These are phyloP conservation scores for Flaveria ramosissima DNA, from an alignment of 129 eudicot species.

Conservation along the genomic window DNA sequence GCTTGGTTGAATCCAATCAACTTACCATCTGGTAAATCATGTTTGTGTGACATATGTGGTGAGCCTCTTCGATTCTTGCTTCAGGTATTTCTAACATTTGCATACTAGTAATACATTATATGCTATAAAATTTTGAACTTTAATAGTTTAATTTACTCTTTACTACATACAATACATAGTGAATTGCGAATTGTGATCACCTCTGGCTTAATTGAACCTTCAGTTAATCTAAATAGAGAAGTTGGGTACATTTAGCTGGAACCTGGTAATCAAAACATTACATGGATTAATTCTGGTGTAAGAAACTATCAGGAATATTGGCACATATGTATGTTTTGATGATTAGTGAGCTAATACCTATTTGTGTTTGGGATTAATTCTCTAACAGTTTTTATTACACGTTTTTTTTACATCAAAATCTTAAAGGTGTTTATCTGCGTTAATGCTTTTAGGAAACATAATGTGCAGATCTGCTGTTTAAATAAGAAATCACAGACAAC, in stretches of 20 bases:
- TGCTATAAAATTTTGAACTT: not conserved
- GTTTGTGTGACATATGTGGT: slow-evolving; percentile 71
- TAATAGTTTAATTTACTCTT: not conserved
- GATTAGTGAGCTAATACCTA: not conserved
- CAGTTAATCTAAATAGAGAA: not conserved
- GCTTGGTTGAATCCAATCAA: slow-evolving; percentile 93
- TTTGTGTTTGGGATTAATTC: not conserved
- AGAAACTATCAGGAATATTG: not conserved
- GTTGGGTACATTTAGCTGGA: too few species aligned
- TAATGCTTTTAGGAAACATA: not conserved
- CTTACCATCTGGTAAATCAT: slow-evolving; percentile 61
- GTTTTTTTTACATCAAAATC: not conserved
- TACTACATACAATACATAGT: not conserved
- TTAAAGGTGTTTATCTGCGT: not conserved
- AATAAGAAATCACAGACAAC: not conserved
- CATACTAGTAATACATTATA: not conserved
- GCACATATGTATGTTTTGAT: not conserved
- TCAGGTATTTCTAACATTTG: slow-evolving; percentile 52
- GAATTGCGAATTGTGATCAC: not conserved
- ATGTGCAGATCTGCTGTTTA: not conserved
- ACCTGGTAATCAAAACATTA: not conserved
- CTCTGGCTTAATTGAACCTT: not conserved
- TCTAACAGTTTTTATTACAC: not conserved
- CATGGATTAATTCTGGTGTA: not conserved
- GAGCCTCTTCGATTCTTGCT: slow-evolving; percentile 91